phyloP scores from a whole-genome alignment of 83 land plant genomes.

The Diphasiastrum complanatum region DNA sequence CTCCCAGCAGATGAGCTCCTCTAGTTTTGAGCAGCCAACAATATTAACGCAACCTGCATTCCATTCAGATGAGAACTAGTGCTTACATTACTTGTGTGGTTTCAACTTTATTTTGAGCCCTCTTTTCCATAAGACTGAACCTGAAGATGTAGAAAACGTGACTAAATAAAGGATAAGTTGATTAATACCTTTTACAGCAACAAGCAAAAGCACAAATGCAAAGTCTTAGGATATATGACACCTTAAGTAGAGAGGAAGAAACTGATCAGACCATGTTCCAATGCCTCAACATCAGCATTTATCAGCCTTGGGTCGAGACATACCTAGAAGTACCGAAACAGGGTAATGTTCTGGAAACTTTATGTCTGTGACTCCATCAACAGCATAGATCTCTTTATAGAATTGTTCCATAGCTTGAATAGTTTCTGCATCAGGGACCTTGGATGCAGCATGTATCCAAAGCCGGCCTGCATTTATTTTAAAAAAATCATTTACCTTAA shows the following conservation, averaged over 20 bases:
- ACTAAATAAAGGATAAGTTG: no score
- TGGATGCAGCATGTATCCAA: slow-evolving; percentile 92
- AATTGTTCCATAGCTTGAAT: slow-evolving; percentile 87
- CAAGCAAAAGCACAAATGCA: neutral
- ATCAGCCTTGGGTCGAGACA: neutral
- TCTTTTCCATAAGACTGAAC: no score
- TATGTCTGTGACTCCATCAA: slow-evolving; percentile 65
- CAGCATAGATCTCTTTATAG: slow-evolving; percentile 72
- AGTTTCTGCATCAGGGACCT: slow-evolving; percentile 71
- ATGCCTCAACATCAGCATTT: no score
- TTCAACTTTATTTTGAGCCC: no score
- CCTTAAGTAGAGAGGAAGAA: neutral
- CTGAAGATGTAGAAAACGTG: no score
- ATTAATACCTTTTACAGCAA: no score
- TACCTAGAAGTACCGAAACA: slow-evolving; percentile 73
- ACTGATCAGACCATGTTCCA: no score
- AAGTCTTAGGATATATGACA: neutral
- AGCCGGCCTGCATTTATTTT: slow-evolving; percentile 50
- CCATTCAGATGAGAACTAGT: no score
- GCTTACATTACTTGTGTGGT: neutral
- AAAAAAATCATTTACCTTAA: neutral
- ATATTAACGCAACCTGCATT: slow-evolving; percentile 80
- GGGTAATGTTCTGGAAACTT: slow-evolving; percentile 85
- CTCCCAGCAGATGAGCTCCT: slow-evolving; percentile 65
- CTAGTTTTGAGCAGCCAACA: slow-evolving; percentile 62